A percentile compares a stretch with the other conserved stretches of the same genome.
Evolutionary conservation across 225 moss, liverwort and hornwort species (phyloP).

Genomic region (Pseudisothecium myosuroides): DNA sequence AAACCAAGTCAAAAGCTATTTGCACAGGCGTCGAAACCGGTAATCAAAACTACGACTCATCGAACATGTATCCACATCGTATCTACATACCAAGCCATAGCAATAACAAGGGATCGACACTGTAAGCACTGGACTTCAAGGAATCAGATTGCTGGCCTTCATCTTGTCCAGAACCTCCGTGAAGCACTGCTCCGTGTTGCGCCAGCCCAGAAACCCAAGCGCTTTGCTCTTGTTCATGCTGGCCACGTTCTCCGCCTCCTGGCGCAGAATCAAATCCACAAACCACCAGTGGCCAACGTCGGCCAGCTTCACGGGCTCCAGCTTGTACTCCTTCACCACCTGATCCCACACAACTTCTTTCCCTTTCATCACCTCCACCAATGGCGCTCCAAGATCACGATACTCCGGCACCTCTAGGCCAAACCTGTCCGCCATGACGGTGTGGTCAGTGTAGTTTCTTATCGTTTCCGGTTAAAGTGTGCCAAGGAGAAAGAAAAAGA

Average conservation of each 20-base stretch:
- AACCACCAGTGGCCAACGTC: conserved; percentile 50
- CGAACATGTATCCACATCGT: not conserved
- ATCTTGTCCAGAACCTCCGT: conserved; percentile 24
- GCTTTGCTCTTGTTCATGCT: conserved; percentile 42
- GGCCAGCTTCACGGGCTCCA: conserved; percentile 18
- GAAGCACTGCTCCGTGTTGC: conserved; percentile 30
- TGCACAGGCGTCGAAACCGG: not conserved
- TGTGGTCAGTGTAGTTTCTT: not conserved
- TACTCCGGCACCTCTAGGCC: conserved; percentile 18
- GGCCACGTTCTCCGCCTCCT: conserved; percentile 3
- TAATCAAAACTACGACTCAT: not conserved
- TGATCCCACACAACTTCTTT: conserved; percentile 34
- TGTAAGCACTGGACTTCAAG: not conserved
- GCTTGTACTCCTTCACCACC: conserved; percentile 21
- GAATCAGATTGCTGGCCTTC: conserved; percentile 33
- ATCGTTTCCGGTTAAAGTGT: not conserved
- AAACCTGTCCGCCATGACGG: not conserved
- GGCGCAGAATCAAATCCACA: conserved; percentile 10
- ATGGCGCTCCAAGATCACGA: not conserved
- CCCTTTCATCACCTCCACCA: conserved; percentile 15
- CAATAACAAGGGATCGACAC: not conserved
- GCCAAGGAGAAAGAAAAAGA: no score
- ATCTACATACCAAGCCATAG: not conserved
- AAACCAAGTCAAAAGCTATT: not conserved
- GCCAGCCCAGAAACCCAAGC: conserved; percentile 38